Conservation (phyloP, 345 rosid species). For the Gossypium rotundifolium region DNA sequence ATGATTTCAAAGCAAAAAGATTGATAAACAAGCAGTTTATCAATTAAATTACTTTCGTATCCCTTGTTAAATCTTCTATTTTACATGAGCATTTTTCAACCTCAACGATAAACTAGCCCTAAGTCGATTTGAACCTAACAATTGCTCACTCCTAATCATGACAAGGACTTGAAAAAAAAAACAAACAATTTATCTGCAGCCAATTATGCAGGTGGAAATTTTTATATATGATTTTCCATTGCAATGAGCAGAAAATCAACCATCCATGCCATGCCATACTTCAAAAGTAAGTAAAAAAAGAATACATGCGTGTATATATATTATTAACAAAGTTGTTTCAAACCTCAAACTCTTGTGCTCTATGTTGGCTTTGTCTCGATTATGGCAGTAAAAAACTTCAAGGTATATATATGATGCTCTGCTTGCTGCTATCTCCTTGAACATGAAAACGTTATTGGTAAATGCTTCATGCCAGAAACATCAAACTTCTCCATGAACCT, state of each 20-base stretch:
- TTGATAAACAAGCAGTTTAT: too few relatives aligned
- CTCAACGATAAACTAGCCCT: too few relatives aligned
- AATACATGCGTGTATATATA: background rate
- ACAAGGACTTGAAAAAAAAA: too few relatives aligned
- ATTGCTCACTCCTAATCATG: too few relatives aligned
- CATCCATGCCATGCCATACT: background rate
- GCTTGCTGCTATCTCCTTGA: constrained; percentile 15
- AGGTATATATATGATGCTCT: background rate
- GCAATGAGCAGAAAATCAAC: background rate
- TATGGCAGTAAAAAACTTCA: background rate
- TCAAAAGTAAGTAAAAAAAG: background rate
- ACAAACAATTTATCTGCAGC: too few relatives aligned
- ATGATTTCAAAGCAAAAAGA: too few relatives aligned
- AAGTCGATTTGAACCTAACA: too few relatives aligned
- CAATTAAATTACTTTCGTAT: too few relatives aligned
- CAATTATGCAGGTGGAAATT: background rate
- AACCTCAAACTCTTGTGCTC: background rate
- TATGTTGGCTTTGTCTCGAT: background rate
- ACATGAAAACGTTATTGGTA: constrained; percentile 32
- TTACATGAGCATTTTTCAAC: too few relatives aligned
- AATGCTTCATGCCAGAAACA: constrained; percentile 34
- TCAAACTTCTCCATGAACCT: constrained; percentile 53
- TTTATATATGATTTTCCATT: background rate
- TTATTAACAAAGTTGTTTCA: background rate
- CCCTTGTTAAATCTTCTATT: too few relatives aligned